A percentile compares a stretch with the other conserved stretches of the same genome.
These are phyloP conservation scores for Cinchona pubescens DNA, from an alignment of 257 asterid genomes.

Conservation along the genomic window DNA sequence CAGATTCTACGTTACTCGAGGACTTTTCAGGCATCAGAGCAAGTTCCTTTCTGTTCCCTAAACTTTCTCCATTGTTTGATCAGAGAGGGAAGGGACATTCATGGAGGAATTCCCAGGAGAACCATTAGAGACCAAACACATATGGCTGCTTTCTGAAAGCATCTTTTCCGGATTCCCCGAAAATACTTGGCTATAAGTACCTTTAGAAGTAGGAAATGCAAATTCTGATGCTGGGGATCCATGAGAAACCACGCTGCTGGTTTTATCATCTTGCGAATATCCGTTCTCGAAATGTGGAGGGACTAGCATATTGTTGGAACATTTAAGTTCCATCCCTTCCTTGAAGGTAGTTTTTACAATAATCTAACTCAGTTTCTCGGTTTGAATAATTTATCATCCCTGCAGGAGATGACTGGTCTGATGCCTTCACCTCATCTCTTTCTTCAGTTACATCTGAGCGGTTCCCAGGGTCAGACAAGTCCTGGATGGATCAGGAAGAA, in stretches of 20 bases:
- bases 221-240: slow-evolving; percentile 37
- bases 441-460: slow-evolving; percentile 87
- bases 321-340: slow-evolving; percentile 27
- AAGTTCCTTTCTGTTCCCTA: slow-evolving; percentile 36
- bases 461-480: slow-evolving; percentile 66
- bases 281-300: slow-evolving; percentile 19
- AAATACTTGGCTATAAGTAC: slow-evolving; percentile 23
- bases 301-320: slow-evolving; percentile 18
- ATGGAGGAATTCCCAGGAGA: slow-evolving; percentile 14
- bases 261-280: slow-evolving; percentile 23
- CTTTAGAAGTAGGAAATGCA: slow-evolving; percentile 35
- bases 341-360: slow-evolving; percentile 18
- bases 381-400: slow-evolving; percentile 7
- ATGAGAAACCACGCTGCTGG: slow-evolving; percentile 18
- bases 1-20: slow-evolving; percentile 41
- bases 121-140: background rate
- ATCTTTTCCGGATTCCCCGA: slow-evolving; percentile 22
- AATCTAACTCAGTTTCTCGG: slow-evolving; percentile 30
- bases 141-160: slow-evolving; percentile 18
- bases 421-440: slow-evolving; percentile 48
- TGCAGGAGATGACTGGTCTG: slow-evolving; percentile 29
- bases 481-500: slow-evolving; percentile 42
- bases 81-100: slow-evolving; percentile 19
- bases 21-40: slow-evolving; percentile 48
- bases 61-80: slow-evolving; percentile 22